Conservation (phyloP, 192 early-diverging fungal genomes). For the Umbelopsis vinacea region DNA sequence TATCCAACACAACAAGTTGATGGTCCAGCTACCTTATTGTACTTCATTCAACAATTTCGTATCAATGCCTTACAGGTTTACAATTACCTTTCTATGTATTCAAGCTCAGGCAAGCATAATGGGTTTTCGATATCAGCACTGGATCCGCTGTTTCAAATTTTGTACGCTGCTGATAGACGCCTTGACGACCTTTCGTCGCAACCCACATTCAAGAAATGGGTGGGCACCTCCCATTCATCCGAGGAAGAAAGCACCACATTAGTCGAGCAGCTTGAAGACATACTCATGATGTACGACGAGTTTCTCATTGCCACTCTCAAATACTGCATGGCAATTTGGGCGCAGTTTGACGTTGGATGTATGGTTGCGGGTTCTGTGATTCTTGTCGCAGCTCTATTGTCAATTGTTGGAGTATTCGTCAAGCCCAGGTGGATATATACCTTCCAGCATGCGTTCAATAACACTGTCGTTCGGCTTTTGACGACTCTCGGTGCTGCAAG, state of each 20-base stretch:
- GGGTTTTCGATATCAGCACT: conserved; percentile 56
- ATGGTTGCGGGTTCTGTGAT: conserved; percentile 76
- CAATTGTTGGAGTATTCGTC: neutral
- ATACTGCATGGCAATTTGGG: conserved; percentile 85
- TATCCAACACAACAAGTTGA: conserved; percentile 22
- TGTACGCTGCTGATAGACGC: conserved; percentile 26
- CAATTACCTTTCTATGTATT: conserved; percentile 66
- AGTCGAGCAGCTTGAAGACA: neutral
- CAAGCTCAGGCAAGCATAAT: conserved; percentile 49
- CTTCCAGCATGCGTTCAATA: neutral
- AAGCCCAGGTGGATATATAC: neutral
- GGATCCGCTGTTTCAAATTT: conserved; percentile 37
- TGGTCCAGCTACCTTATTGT: conserved; percentile 45
- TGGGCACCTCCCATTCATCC: neutral
- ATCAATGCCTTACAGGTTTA: conserved; percentile 74
- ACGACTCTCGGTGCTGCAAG: conserved; percentile 12
- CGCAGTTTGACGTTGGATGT: conserved; percentile 83
- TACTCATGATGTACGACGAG: conserved; percentile 34
- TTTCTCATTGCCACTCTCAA: conserved; percentile 67
- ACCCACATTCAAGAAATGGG: neutral
- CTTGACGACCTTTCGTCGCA: neutral
- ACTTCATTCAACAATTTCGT: conserved; percentile 48
- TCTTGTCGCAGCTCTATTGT: conserved; percentile 42
- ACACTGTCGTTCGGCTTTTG: conserved; percentile 28
- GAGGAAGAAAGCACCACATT: neutral